Evolutionary conservation across 768 basidiomycete genomes (phyloP).

Genomic region (Mycena galopus): DNA sequence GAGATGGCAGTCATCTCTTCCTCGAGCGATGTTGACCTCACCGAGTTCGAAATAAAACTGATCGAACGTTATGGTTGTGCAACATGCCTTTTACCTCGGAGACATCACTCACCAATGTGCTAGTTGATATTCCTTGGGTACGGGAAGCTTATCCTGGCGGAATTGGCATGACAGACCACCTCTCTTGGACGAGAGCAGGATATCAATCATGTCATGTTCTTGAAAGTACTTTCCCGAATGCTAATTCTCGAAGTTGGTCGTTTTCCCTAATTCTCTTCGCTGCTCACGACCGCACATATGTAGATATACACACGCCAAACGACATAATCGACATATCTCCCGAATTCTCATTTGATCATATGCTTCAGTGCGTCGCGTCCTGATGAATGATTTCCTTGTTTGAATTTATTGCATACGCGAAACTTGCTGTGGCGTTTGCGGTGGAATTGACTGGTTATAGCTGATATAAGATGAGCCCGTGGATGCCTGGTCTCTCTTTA

Average conservation of each 20-base stretch:
- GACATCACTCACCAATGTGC: neutral
- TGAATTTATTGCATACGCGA: constrained; percentile 18
- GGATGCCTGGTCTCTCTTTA: neutral
- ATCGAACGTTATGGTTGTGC: constrained; percentile 33
- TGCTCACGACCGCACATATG: neutral
- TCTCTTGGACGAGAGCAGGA: constrained; percentile 72
- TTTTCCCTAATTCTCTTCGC: neutral
- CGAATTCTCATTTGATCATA: constrained; percentile 53
- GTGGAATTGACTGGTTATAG: constrained; percentile 33
- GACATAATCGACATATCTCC: constrained; percentile 42
- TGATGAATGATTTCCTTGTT: neutral
- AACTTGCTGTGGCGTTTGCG: constrained; percentile 38
- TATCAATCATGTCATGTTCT: constrained; percentile 73
- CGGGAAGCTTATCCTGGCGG: constrained; percentile 14
- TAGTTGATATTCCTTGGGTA: constrained; percentile 37
- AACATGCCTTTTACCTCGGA: neutral
- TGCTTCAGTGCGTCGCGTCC: constrained; percentile 32
- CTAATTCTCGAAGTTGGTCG: constrained; percentile 59
- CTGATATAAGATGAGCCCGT: neutral
- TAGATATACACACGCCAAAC: constrained; percentile 29
- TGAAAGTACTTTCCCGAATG: constrained; percentile 62
- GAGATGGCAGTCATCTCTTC: constrained; percentile 29
- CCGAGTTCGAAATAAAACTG: constrained; percentile 23
- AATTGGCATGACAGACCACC: constrained; percentile 35
- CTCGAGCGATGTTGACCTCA: constrained; percentile 17